Evolutionary conservation across 2,329 filamentous ascomycete genomes (phyloP).

Genomic region (Penicillium griseofulvum): DNA sequence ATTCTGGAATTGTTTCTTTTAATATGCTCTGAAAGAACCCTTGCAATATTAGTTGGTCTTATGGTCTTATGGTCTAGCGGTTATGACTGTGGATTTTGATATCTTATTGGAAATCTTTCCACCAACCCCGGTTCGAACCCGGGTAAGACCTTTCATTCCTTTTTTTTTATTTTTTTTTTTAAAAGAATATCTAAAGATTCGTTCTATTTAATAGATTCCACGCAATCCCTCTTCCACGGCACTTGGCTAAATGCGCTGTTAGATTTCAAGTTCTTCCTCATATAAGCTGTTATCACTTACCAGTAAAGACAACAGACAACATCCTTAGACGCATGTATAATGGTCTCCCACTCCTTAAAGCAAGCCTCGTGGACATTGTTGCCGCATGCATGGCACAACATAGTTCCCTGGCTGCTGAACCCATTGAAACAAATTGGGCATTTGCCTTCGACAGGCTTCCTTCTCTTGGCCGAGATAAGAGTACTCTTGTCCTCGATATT

Average conservation of each 20-base stretch:
- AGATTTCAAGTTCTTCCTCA: not conserved
- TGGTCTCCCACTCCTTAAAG: slow-evolving; percentile 54
- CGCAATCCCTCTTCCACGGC: not conserved
- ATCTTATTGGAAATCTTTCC: no score
- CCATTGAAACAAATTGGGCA: slow-evolving; percentile 64
- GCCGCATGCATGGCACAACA: slow-evolving; percentile 62
- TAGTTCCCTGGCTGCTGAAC: slow-evolving; percentile 48
- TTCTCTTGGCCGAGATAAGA: slow-evolving; percentile 41
- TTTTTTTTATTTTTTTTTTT: no score
- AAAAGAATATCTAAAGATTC: no score
- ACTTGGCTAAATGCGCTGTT: slow-evolving; percentile 31
- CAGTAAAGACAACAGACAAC: slow-evolving; percentile 47
- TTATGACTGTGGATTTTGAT: not conserved
- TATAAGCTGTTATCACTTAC: slow-evolving; percentile 26
- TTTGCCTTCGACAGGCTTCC: slow-evolving; percentile 60
- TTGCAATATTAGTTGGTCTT: no score
- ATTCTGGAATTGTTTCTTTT: no score
- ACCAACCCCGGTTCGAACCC: no score
- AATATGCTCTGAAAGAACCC: no score
- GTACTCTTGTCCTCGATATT: slow-evolving; percentile 39
- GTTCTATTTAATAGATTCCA: no score
- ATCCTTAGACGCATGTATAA: slow-evolving; percentile 25
- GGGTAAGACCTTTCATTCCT: no score
- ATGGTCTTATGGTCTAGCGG: not conserved
- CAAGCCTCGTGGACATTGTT: slow-evolving; percentile 62